Percentiles rank a stretch among this genome's conserved stretches.
These are phyloP conservation scores for Saturnispora hagleri DNA, from an alignment of 805 yeast genomes.

Conservation along the genomic window DNA sequence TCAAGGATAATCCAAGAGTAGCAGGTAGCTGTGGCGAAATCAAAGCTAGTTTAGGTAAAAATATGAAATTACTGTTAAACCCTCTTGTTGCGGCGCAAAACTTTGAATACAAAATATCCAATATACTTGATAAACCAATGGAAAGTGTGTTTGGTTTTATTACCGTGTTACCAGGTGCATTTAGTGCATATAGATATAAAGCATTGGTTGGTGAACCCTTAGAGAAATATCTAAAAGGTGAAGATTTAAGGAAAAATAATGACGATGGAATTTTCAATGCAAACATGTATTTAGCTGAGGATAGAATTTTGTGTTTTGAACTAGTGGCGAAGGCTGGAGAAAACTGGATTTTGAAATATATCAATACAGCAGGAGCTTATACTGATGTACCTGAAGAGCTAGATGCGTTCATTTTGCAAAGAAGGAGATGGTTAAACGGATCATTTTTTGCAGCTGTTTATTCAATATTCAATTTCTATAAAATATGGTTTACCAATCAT, in stretches of 20 bases:
- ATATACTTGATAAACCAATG: conserved; percentile 90
- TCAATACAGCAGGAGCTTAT: conserved; percentile 80
- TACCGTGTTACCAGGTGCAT: conserved; percentile 93
- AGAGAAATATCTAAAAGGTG: conserved; percentile 88
- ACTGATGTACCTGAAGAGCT: conserved; percentile 92
- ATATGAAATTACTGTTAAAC: conserved; percentile 44
- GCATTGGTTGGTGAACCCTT: conserved; percentile 83
- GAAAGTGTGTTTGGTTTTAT: conserved; percentile 93
- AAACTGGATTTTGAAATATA: conserved; percentile 75
- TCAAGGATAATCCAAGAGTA: conserved; percentile 56
- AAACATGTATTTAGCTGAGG: conserved; percentile 96
- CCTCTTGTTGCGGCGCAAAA: conserved; percentile 95
- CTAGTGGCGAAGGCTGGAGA: conserved; percentile 74
- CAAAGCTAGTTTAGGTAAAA: conserved; percentile 67
- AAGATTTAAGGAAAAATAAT: conserved; percentile 54
- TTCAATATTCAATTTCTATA: conserved; percentile 67
- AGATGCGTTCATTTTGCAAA: conserved; percentile 80
- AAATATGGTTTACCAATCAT: conserved; percentile 76
- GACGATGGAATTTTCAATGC: conserved; percentile 82
- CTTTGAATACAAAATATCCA: conserved; percentile 93
- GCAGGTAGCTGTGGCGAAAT: conserved; percentile 99
- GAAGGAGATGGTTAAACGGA: conserved; percentile 96
- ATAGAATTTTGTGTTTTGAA: conserved; percentile 90
- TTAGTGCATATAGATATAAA: conserved; percentile 82
- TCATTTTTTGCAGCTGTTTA: conserved; percentile 92